These are phyloP conservation scores for Scedosporium aurantiacum DNA, from an alignment of 2,329 filamentous ascomycete species.

Conservation along the genomic window DNA sequence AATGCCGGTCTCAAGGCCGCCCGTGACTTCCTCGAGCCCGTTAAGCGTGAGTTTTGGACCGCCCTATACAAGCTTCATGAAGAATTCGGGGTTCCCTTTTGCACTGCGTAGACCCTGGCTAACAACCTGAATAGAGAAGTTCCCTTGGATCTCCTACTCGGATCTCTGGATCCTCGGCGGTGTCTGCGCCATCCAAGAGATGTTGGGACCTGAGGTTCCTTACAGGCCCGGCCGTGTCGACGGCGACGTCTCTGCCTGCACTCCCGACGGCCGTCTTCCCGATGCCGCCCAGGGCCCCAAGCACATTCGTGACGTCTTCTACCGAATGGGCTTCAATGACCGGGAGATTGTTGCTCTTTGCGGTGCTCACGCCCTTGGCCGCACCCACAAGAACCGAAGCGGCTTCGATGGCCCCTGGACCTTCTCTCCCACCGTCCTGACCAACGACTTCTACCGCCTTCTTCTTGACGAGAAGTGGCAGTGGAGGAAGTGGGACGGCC, in stretches of 20 bases:
- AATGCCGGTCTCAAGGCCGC: slow-evolving; percentile 83
- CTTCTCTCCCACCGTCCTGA: slow-evolving; percentile 81
- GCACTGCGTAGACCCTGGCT: background rate
- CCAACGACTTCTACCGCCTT: slow-evolving; percentile 89
- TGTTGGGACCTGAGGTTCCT: slow-evolving; percentile 78
- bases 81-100: background rate
- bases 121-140: slow-evolving; percentile 37
- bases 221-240: slow-evolving; percentile 82
- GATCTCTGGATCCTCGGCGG: slow-evolving; percentile 93
- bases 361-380: slow-evolving; percentile 78
- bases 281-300: slow-evolving; percentile 67
- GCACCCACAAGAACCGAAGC: slow-evolving; percentile 80
- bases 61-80: background rate
- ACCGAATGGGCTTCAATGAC: slow-evolving; percentile 96
- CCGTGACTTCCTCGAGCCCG: slow-evolving; percentile 83
- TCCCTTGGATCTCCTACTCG: slow-evolving; percentile 93
- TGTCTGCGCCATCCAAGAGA: slow-evolving; percentile 82
- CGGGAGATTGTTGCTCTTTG: slow-evolving; percentile 87
- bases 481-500: slow-evolving; percentile 84
- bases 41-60: slow-evolving; percentile 53
- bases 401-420: slow-evolving; percentile 88
- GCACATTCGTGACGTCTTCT: slow-evolving; percentile 86
- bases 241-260: slow-evolving; percentile 71
- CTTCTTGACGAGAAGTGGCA: slow-evolving; percentile 88
- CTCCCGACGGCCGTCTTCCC: slow-evolving; percentile 78